These are phyloP conservation scores for Exophiala lecanii-corni DNA, from an alignment of 2,329 filamentous ascomycete species.

Conservation along the genomic window DNA sequence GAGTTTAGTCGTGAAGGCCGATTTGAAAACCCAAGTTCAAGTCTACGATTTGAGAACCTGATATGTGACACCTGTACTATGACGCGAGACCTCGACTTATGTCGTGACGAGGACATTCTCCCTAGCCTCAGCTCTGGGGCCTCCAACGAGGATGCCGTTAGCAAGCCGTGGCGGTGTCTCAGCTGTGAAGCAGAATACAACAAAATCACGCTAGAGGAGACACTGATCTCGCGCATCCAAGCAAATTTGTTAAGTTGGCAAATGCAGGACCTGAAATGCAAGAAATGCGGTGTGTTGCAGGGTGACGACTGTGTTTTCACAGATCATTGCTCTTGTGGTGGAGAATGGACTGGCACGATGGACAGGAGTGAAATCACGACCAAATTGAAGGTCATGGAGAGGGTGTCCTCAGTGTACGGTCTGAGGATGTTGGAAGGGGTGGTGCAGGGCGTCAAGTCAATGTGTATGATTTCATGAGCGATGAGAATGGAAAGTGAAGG, in stretches of 20 bases:
- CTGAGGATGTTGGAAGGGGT: constrained; percentile 76
- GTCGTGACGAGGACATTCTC: constrained; percentile 78
- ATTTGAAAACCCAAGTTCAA: constrained; percentile 79
- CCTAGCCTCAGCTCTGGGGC: constrained; percentile 42
- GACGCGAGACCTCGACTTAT: constrained; percentile 83
- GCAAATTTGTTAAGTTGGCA: constrained; percentile 72
- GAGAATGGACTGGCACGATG: constrained; percentile 72
- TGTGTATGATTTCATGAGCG: constrained; percentile 30
- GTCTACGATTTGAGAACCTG: constrained; percentile 67
- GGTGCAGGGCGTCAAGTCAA: constrained; percentile 58
- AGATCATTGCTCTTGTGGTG: constrained; percentile 93
- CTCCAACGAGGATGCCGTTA: constrained; percentile 29
- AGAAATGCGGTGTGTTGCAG: constrained; percentile 56
- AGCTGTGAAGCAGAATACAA: constrained; percentile 74
- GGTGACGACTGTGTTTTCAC: constrained; percentile 75
- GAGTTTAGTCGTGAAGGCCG: constrained; percentile 87
- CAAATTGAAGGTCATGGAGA: constrained; percentile 64
- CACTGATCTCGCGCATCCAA: constrained; percentile 71
- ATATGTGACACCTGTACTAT: constrained; percentile 89
- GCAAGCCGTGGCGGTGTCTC: constrained; percentile 65
- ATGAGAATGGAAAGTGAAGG: too few species aligned
- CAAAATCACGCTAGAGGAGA: constrained; percentile 76
- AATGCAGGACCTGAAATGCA: constrained; percentile 85
- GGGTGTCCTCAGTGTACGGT: constrained; percentile 73
- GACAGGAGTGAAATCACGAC: constrained; percentile 61